A percentile compares a stretch with the other conserved stretches of the same genome.
These are phyloP conservation scores for Rhodomyrtus psidioides DNA, from an alignment of 441 rosid genomes.

Conservation along the genomic window DNA sequence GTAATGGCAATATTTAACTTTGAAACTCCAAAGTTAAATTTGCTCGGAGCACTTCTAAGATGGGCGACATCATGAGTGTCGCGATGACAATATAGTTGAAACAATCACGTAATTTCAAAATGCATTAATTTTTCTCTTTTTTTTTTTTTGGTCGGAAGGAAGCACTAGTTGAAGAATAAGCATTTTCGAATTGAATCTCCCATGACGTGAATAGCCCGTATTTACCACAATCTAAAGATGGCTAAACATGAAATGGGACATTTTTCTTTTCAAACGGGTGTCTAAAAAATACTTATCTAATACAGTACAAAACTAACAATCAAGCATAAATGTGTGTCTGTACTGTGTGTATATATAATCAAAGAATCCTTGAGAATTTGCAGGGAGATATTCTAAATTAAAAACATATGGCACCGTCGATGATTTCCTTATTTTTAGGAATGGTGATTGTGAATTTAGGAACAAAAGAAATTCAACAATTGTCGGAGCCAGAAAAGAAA, in stretches of 20 bases:
- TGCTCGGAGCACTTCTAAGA: too few species aligned
- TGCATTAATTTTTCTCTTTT: background rate
- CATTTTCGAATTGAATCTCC: background rate
- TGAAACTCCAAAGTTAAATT: too few species aligned
- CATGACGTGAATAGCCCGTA: background rate
- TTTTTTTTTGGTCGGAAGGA: too few species aligned
- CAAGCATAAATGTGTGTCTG: fast-evolving
- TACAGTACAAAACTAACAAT: background rate
- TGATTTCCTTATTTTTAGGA: background rate
- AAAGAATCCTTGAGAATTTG: background rate
- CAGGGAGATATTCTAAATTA: background rate
- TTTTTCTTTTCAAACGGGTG: background rate
- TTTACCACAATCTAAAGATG: background rate
- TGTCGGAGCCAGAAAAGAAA: background rate
- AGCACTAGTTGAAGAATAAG: too few species aligned
- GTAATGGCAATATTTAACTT: too few species aligned
- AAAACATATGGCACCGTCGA: background rate
- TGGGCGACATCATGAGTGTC: too few species aligned
- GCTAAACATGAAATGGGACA: background rate
- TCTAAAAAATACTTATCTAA: background rate
- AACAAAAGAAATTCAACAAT: background rate
- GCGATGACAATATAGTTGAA: background rate
- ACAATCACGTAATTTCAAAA: background rate
- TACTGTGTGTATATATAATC: background rate
- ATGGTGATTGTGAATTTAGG: background rate